Conservation (phyloP, 2,329 filamentous ascomycete genomes). For the Colletotrichum sp. region DNA sequence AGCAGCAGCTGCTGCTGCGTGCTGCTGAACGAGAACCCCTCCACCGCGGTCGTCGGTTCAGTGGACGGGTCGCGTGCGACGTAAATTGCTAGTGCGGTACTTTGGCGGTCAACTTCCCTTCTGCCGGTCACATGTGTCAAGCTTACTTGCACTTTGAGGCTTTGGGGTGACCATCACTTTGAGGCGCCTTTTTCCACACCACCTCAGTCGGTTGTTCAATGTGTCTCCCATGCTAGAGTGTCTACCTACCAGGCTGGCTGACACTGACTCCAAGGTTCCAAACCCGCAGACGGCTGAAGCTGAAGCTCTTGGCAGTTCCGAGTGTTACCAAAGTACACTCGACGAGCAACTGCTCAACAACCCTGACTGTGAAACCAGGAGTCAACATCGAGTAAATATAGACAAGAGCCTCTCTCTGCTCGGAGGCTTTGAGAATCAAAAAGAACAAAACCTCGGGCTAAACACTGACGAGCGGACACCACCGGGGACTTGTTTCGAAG, state of each 20-base stretch:
- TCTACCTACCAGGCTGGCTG: neutral
- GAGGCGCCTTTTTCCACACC: neutral
- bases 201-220: neutral
- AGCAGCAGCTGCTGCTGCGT: neutral
- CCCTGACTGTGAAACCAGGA: neutral
- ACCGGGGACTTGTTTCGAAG: neutral
- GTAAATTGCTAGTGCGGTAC: constrained; percentile 14
- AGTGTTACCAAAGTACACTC: neutral
- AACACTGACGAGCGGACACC: neutral
- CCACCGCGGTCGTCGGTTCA: constrained; percentile 8
- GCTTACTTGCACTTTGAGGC: neutral
- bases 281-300: neutral
- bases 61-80: neutral
- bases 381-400: neutral
- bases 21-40: neutral
- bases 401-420: neutral
- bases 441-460: neutral
- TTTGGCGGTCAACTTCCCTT: neutral
- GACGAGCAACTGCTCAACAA: neutral
- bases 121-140: constrained; percentile 7
- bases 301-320: neutral
- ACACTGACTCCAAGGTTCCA: neutral
- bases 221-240: neutral
- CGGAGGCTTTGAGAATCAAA: neutral
- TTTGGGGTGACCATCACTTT: neutral